Conservation (phyloP, 2,329 filamentous ascomycete species). For the Aspergillus sp. region DNA sequence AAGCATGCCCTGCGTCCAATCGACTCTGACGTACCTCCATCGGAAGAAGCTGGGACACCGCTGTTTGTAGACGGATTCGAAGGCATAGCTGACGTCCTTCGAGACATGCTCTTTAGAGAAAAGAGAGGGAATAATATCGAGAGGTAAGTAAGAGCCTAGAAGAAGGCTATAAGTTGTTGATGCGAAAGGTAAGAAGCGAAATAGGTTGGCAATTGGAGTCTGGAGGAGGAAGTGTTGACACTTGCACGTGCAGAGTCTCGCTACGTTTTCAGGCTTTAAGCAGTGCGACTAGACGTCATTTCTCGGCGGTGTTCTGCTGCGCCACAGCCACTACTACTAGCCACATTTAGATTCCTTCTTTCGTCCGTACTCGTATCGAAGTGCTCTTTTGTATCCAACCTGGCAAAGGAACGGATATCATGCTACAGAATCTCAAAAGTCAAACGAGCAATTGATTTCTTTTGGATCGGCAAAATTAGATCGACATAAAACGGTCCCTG, state of each 20-base stretch:
- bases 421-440: slow-evolving; percentile 33
- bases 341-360: neutral
- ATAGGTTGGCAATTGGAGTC: slow-evolving; percentile 26
- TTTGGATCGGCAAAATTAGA: slow-evolving; percentile 41
- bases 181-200: slow-evolving; percentile 14
- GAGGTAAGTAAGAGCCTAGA: neutral
- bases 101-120: slow-evolving; percentile 41
- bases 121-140: slow-evolving; percentile 5
- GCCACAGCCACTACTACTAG: slow-evolving; percentile 27
- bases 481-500: slow-evolving; percentile 41
- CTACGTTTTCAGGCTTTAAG: slow-evolving; percentile 18
- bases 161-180: slow-evolving; percentile 4
- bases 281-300: slow-evolving; percentile 42
- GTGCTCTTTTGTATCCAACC: neutral
- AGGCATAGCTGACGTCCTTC: slow-evolving; percentile 42
- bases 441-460: slow-evolving; percentile 34
- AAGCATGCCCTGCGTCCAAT: slow-evolving; percentile 6
- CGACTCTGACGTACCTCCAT: slow-evolving; percentile 38
- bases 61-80: slow-evolving; percentile 35
- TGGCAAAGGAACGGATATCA: neutral
- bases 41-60: slow-evolving; percentile 33
- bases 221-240: slow-evolving; percentile 38
- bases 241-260: slow-evolving; percentile 36
- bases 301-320: slow-evolving; percentile 32
- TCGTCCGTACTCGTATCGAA: neutral